Evolutionary conservation across 768 basidiomycete genomes (phyloP).

Genomic region (Lactifluus pinguis): DNA sequence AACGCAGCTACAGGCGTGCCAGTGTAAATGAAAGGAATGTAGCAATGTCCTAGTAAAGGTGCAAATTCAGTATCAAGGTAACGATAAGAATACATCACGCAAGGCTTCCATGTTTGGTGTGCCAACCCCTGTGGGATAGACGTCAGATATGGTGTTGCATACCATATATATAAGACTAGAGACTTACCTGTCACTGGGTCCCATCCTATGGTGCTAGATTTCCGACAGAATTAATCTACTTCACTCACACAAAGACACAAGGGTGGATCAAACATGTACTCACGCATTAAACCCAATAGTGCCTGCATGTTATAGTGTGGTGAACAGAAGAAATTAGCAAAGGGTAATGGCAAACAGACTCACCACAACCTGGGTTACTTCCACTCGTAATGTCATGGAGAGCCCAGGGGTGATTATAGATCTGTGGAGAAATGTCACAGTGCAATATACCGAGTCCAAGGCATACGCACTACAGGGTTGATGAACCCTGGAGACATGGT

Average conservation of each 20-base stretch:
- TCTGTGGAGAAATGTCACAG: neutral
- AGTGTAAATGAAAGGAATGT: too few relatives aligned
- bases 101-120: neutral
- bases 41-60: neutral
- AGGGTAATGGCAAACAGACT: neutral
- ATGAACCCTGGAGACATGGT: neutral
- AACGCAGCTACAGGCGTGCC: too few relatives aligned
- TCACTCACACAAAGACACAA: neutral
- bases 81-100: too few relatives aligned
- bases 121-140: neutral
- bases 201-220: slow-evolving; percentile 1
- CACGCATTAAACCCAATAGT: slow-evolving; percentile 4
- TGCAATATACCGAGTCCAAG: neutral
- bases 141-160: neutral
- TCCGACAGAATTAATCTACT: neutral
- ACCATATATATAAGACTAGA: too few relatives aligned
- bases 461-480: neutral
- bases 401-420: neutral
- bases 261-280: neutral
- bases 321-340: neutral
- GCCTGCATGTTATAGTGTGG: neutral
- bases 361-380: slow-evolving; percentile 1
- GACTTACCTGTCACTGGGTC: slow-evolving; percentile 7
- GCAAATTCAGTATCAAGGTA: too few relatives aligned
- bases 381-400: slow-evolving; percentile 10